A percentile compares a stretch with the other conserved stretches of the same genome.
phyloP scores from a whole-genome alignment of 305 asterid genomes.

The Fraxinus floribunda region DNA sequence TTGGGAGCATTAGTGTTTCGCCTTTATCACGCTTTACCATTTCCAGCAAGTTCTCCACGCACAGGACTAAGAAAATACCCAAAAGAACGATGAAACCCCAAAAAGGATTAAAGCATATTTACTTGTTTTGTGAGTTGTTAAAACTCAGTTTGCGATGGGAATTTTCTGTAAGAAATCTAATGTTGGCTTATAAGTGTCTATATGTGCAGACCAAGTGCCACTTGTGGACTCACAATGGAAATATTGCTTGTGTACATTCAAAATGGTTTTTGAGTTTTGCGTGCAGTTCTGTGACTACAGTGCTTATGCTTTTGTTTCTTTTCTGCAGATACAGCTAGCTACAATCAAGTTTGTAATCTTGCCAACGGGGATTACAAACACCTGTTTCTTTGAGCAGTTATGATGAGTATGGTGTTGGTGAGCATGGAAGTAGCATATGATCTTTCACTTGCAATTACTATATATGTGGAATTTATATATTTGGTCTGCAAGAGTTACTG shows the following conservation, averaged over 20 bases:
- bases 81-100: neutral
- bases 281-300: neutral
- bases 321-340: slow-evolving; percentile 49
- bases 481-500: neutral
- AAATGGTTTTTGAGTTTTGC: neutral
- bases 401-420: neutral
- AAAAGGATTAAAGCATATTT: neutral
- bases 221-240: neutral
- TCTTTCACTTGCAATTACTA: neutral
- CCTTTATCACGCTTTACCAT: neutral
- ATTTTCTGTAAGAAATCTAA: neutral
- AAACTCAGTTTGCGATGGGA: neutral
- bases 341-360: slow-evolving; percentile 50
- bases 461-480: neutral
- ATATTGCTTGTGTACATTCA: neutral
- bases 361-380: slow-evolving; percentile 64
- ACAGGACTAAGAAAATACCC: neutral
- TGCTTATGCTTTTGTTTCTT: neutral
- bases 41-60: neutral
- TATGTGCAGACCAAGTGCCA: neutral
- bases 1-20: too few species aligned
- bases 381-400: slow-evolving; percentile 47
- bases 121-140: neutral
- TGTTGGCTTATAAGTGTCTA: slow-evolving; percentile 8
- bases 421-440: neutral